These are phyloP conservation scores for Phytophthora aleatoria DNA, from an alignment of 352 stramenopile species.

Conservation along the genomic window DNA sequence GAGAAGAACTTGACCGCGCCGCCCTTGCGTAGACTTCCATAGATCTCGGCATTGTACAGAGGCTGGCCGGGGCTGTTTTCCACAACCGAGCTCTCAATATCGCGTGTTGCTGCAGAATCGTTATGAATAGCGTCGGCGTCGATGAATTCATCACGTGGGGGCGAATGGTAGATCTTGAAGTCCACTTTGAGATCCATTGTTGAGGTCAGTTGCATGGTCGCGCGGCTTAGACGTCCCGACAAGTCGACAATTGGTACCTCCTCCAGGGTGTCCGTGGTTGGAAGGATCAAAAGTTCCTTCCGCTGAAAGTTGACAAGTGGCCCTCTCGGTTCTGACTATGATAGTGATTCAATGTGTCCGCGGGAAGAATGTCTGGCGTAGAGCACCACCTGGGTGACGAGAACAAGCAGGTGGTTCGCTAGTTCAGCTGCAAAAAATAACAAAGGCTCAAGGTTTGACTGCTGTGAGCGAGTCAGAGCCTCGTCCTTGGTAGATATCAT, in stretches of 20 bases:
- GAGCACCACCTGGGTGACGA: constrained; percentile 19
- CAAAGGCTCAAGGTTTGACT: background rate
- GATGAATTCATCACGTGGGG: background rate
- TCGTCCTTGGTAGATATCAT: constrained; percentile 19
- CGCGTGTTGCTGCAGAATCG: background rate
- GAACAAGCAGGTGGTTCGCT: constrained; percentile 2
- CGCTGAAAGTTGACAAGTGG: background rate
- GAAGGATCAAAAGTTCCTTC: background rate
- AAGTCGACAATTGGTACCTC: constrained; percentile 30
- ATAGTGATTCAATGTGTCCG: background rate
- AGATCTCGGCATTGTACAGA: constrained; percentile 64
- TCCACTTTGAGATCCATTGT: constrained; percentile 22
- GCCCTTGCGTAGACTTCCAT: constrained; percentile 51
- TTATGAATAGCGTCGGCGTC: constrained; percentile 12
- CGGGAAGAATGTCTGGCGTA: constrained; percentile 18
- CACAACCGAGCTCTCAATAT: constrained; percentile 18
- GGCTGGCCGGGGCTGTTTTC: constrained; percentile 26
- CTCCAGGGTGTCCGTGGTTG: constrained; percentile 10
- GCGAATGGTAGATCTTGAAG: constrained; percentile 26
- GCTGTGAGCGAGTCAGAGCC: background rate
- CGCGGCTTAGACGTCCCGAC: constrained; percentile 16
- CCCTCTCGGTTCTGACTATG: background rate
- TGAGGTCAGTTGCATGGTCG: constrained; percentile 17
- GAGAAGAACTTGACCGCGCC: constrained; percentile 49
- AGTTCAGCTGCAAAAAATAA: constrained; percentile 3